A percentile compares a stretch with the other conserved stretches of the same genome.
These are phyloP conservation scores for Licmophora abbreviata DNA, from an alignment of 108 stramenopile species.

Conservation along the genomic window DNA sequence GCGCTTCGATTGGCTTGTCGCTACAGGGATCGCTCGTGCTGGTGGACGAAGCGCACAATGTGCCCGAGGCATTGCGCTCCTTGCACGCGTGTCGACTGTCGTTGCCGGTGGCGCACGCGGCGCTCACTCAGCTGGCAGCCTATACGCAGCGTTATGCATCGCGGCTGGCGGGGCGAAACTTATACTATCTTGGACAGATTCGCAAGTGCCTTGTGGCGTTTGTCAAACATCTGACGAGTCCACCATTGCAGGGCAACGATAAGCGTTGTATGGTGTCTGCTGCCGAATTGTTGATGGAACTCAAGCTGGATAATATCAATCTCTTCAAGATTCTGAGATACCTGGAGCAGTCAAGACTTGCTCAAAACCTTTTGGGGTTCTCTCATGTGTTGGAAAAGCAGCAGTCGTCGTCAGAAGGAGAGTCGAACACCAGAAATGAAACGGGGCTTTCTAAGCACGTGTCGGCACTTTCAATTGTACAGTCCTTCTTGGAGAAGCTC, in stretches of 20 bases:
- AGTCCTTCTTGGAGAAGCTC: conserved; percentile 65
- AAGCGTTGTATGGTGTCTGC: conserved; percentile 46
- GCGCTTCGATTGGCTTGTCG: conserved; percentile 69
- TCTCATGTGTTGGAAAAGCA: conserved; percentile 3
- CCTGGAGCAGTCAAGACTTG: conserved; percentile 69
- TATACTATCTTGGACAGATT: conserved; percentile 79
- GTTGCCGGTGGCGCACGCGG: conserved; percentile 32
- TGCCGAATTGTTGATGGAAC: conserved; percentile 69
- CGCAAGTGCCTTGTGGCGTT: conserved; percentile 59
- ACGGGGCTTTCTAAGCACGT: conserved; percentile 60
- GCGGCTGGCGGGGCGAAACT: conserved; percentile 57
- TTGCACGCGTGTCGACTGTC: conserved; percentile 45
- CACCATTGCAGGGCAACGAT: conserved; percentile 9
- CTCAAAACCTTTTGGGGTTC: conserved; percentile 87
- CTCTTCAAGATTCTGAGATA: conserved; percentile 84
- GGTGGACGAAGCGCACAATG: conserved; percentile 97
- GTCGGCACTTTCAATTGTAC: conserved; percentile 74
- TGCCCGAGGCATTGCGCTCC: conserved; percentile 73
- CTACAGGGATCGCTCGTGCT: conserved; percentile 77
- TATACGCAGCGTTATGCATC: conserved; percentile 48
- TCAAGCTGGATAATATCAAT: conserved; percentile 88
- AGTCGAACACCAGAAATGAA: background rate
- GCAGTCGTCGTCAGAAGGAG: background rate
- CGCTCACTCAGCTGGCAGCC: conserved; percentile 39
- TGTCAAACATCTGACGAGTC: conserved; percentile 31